Evolutionary conservation across 208 protist genomes (phyloP).

Genomic region (Endotrypanum monterogeii): DNA sequence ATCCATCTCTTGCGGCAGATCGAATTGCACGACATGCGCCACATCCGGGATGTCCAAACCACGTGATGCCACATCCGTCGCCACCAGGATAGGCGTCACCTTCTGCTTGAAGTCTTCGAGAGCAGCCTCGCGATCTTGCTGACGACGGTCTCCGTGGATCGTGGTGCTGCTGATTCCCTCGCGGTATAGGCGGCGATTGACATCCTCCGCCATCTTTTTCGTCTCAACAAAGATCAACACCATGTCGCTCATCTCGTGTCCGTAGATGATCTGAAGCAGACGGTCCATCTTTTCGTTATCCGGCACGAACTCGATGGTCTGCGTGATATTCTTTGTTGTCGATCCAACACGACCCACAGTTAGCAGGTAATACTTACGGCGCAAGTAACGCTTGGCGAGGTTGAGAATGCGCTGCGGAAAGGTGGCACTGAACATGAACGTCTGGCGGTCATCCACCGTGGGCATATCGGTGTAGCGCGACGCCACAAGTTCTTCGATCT

Average conservation of each 20-base stretch:
- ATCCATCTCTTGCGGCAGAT: conserved; percentile 96
- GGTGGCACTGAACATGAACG: conserved; percentile 99
- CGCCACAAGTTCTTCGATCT: conserved; percentile 98
- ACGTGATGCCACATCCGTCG: conserved; percentile 98
- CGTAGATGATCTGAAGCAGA: conserved; percentile 76
- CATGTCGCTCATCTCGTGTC: conserved; percentile 78
- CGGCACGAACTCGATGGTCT: conserved; percentile 84
- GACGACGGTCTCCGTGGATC: conserved; percentile 95
- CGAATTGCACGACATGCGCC: conserved; percentile 97
- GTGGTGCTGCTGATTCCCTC: conserved; percentile 88
- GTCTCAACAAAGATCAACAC: conserved; percentile 98
- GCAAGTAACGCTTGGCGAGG: conserved; percentile 97
- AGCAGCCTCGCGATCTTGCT: conserved; percentile 88
- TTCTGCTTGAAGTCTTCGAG: conserved; percentile 89
- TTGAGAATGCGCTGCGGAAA: conserved; percentile 98
- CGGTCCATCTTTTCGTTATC: conserved; percentile 77
- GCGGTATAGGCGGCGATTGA: conserved; percentile 78
- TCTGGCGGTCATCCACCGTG: conserved; percentile 94
- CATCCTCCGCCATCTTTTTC: conserved; percentile 94
- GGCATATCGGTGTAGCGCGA: conserved; percentile 94
- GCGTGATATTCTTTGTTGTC: conserved; percentile 96
- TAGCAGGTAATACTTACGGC: conserved; percentile 96
- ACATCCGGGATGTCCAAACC: conserved; percentile 98
- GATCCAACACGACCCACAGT: conserved; percentile 98
- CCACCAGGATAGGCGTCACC: conserved; percentile 93